Evolutionary conservation across 345 rosid species (phyloP).

Genomic region (Raphanus raphanistrum): DNA sequence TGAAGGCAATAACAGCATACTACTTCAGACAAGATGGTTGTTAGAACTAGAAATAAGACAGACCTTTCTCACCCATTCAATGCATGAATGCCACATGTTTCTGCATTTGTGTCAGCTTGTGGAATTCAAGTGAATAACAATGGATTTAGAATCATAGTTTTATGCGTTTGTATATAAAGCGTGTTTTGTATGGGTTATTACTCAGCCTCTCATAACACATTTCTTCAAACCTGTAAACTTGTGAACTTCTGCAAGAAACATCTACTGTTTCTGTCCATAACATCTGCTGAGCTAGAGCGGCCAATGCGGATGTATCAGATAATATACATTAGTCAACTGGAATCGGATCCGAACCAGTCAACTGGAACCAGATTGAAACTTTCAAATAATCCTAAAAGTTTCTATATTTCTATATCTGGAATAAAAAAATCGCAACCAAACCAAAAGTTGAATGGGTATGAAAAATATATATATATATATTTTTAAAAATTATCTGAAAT

Average conservation of each 20-base stretch:
- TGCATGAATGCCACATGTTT: not conserved
- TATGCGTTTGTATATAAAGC: not conserved
- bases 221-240: not conserved
- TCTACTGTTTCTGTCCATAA: not conserved
- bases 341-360: too few species aligned
- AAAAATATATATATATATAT: too few species aligned
- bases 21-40: slow-evolving; percentile 44
- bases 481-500: too few species aligned
- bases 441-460: not conserved
- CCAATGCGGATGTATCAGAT: not conserved
- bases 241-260: not conserved
- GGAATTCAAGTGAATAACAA: slow-evolving; percentile 4
- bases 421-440: too few species aligned
- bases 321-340: not conserved
- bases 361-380: too few species aligned
- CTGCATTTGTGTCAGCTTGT: slow-evolving; percentile 18
- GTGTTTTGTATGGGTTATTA: not conserved
- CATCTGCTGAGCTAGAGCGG: not conserved
- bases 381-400: too few species aligned
- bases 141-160: slow-evolving; percentile 1
- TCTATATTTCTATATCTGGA: too few species aligned
- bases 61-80: not conserved
- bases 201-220: not conserved
- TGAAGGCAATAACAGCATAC: slow-evolving; percentile 92
- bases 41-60: not conserved